Percentiles rank a stretch among this genome's conserved stretches.
Evolutionary conservation across 169 alveolate genomes (phyloP).

Genomic region (Theileria orientalis): DNA sequence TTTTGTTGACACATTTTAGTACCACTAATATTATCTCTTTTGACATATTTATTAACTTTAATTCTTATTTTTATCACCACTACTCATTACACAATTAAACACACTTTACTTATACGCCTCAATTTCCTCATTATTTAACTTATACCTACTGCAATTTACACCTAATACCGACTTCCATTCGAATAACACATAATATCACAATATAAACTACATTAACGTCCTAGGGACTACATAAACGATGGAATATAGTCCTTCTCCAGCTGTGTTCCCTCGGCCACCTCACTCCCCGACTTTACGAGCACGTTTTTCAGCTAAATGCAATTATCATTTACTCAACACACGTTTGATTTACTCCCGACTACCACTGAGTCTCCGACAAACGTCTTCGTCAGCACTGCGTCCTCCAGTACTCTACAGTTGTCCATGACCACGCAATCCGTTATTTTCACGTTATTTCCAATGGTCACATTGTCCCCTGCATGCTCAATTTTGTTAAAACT

Average conservation of each 20-base stretch:
- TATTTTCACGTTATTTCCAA: conserved; percentile 56
- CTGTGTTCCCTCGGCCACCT: conserved; percentile 21
- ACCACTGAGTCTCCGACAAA: conserved; percentile 61
- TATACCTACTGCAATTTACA: no score
- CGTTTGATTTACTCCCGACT: conserved; percentile 67
- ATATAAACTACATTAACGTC: not conserved
- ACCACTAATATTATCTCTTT: no score
- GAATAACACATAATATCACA: no score
- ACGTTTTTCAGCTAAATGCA: conserved; percentile 38
- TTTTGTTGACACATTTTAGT: no score
- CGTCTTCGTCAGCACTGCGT: conserved; percentile 60
- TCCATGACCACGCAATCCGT: conserved; percentile 70
- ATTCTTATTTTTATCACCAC: no score
- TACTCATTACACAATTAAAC: no score
- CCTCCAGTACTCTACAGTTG: conserved; percentile 51
- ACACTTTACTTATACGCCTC: no score
- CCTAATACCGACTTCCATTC: no score
- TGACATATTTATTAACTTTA: no score
- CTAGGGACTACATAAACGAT: conserved; percentile 29
- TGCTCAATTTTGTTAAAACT: not conserved
- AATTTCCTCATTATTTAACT: no score
- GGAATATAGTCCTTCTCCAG: conserved; percentile 59
- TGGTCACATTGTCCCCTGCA: conserved; percentile 63
- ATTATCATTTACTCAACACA: not conserved
- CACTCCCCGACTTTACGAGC: conserved; percentile 33